phyloP scores from a whole-genome alignment of 148 eudicot genomes.

The Rheum nobile region DNA sequence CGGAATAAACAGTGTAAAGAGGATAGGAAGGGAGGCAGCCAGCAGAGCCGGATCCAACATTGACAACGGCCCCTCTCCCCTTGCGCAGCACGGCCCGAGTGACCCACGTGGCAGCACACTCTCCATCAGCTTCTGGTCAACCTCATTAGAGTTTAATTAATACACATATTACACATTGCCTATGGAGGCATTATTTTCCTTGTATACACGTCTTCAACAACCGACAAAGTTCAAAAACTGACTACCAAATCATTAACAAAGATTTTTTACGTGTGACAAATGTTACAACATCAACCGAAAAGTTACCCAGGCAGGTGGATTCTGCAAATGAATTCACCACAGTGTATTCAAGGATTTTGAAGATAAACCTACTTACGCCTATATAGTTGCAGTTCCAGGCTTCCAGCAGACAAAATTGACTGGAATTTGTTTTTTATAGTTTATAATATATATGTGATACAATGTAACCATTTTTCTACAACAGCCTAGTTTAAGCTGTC shows the following conservation, averaged over 20 bases:
- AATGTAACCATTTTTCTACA: neutral
- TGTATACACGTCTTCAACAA: no score
- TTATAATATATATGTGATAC: neutral
- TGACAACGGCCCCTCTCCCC: slow-evolving; percentile 41
- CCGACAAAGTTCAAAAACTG: no score
- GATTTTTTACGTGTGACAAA: neutral
- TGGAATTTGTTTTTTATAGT: neutral
- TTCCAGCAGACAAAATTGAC: neutral
- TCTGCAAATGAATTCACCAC: neutral
- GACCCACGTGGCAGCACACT: slow-evolving; percentile 33
- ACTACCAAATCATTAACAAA: neutral
- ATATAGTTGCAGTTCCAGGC: neutral
- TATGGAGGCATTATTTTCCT: no score
- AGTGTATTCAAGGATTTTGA: no score
- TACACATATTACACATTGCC: slow-evolving; percentile 10
- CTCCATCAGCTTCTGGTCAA: slow-evolving; percentile 34
- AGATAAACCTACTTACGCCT: neutral
- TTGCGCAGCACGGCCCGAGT: slow-evolving; percentile 36
- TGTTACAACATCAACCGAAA: neutral
- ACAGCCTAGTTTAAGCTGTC: no score
- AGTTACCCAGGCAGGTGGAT: neutral
- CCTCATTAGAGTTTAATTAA: slow-evolving; percentile 47
- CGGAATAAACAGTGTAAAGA: slow-evolving; percentile 53
- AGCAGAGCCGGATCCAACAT: slow-evolving; percentile 52
- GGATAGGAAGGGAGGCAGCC: slow-evolving; percentile 54